These are phyloP conservation scores for thale cress (Arabidopsis thaliana) DNA, from an alignment of 345 rosid species.

Conservation along the genomic window DNA sequence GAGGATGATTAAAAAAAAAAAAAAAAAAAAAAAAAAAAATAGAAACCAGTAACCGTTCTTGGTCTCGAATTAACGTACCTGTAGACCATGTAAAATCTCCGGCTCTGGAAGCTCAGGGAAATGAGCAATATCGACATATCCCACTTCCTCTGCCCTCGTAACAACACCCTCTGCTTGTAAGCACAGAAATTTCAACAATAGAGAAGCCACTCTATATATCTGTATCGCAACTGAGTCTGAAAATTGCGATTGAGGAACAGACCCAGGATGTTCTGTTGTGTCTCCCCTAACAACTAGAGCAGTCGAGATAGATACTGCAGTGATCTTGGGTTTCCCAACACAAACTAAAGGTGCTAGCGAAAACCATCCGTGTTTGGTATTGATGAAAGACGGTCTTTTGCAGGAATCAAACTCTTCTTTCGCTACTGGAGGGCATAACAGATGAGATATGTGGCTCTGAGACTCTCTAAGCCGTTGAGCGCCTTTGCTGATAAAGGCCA, in stretches of 20 bases:
- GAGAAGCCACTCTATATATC: constrained; percentile 77
- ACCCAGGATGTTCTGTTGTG: constrained; percentile 45
- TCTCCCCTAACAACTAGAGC: constrained; percentile 62
- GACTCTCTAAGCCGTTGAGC: constrained; percentile 66
- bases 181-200: constrained; percentile 78
- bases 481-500: constrained; percentile 88
- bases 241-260: constrained; percentile 62
- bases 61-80: constrained; percentile 53
- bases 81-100: constrained; percentile 85
- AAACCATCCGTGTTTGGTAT: constrained; percentile 87
- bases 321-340: constrained; percentile 49
- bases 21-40: not conserved
- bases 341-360: constrained; percentile 73
- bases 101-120: constrained; percentile 98
- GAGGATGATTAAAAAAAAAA: not conserved
- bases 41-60: not conserved
- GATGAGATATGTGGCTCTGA: constrained; percentile 51
- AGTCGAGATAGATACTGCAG: constrained; percentile 51
- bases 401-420: constrained; percentile 72
- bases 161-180: constrained; percentile 85
- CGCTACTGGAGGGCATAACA: constrained; percentile 63
- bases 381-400: constrained; percentile 63
- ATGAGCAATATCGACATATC: constrained; percentile 80
- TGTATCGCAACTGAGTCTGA: constrained; percentile 84
- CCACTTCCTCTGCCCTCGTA: constrained; percentile 84